A percentile compares a stretch with the other conserved stretches of the same genome.
These are phyloP conservation scores for Phytophthora palmivora DNA, from an alignment of 352 stramenopile species.

Conservation along the genomic window DNA sequence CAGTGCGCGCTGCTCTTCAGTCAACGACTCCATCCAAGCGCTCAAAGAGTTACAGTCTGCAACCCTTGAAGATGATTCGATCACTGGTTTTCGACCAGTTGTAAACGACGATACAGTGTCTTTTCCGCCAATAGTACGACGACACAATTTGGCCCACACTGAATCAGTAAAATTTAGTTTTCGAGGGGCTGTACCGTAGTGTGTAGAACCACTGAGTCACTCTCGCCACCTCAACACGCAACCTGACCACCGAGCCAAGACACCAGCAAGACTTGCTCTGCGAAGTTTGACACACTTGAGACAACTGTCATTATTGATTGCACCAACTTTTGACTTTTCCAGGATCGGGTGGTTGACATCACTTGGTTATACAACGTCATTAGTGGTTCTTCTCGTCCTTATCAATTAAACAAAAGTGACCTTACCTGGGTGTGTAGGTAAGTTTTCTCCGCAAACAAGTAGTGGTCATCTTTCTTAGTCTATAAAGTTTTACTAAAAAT, in stretches of 20 bases:
- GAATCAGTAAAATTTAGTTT: conserved; percentile 26
- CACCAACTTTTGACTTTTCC: conserved; percentile 31
- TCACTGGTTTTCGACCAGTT: conserved; percentile 27
- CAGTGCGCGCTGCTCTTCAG: conserved; percentile 70
- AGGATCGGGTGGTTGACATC: conserved; percentile 26
- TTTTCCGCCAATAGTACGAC: conserved; percentile 32
- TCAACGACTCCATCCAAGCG: conserved; percentile 75
- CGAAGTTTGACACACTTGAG: conserved; percentile 4
- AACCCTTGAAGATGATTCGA: conserved; percentile 25
- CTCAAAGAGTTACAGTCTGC: conserved; percentile 27
- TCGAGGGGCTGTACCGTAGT: conserved; percentile 17
- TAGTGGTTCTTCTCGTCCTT: conserved; percentile 4
- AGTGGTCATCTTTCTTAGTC: conserved; percentile 29
- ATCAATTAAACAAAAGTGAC: conserved; percentile 1
- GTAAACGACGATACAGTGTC: background rate
- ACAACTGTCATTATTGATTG: conserved; percentile 2
- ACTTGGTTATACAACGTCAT: conserved; percentile 18
- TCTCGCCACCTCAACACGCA: conserved; percentile 22
- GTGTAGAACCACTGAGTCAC: conserved; percentile 21
- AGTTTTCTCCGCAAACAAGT: conserved; percentile 5
- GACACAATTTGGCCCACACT: conserved; percentile 29
- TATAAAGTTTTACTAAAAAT: conserved; percentile 18
- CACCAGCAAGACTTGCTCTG: conserved; percentile 22
- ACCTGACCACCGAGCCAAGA: conserved; percentile 14
- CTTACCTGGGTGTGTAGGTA: conserved; percentile 6